Conservation (phyloP, 768 basidiomycete species). For the Cantharellus anzutake region DNA sequence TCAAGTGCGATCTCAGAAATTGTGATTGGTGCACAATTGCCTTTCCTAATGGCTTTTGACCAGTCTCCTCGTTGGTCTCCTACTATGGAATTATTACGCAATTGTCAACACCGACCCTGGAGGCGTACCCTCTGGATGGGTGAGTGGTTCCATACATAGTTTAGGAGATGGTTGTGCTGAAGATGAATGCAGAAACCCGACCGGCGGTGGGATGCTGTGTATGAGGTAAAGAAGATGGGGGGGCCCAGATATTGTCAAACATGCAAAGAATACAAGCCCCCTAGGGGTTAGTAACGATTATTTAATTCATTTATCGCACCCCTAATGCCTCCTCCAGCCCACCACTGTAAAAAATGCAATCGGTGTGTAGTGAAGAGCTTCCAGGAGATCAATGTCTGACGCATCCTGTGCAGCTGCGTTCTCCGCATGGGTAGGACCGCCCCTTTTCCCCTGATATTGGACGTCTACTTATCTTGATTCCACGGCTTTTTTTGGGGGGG, state of each 20-base stretch:
- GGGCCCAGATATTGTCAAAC: slow-evolving; percentile 70
- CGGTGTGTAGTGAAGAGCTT: slow-evolving; percentile 27
- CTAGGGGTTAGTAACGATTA: slow-evolving; percentile 22
- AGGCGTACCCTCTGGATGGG: slow-evolving; percentile 59
- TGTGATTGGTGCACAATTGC: slow-evolving; percentile 5
- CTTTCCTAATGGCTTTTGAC: slow-evolving; percentile 2
- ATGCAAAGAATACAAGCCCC: slow-evolving; percentile 73
- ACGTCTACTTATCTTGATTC: no score
- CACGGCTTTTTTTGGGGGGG: no score
- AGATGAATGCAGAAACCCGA: slow-evolving; percentile 45
- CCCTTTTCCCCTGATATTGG: neutral
- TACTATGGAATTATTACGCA: slow-evolving; percentile 79
- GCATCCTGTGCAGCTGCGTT: slow-evolving; percentile 35
- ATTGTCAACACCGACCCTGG: slow-evolving; percentile 78
- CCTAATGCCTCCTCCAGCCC: slow-evolving; percentile 23
- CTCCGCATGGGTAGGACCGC: slow-evolving; percentile 62
- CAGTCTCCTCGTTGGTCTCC: slow-evolving; percentile 54
- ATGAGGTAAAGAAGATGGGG: slow-evolving; percentile 80
- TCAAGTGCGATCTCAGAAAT: slow-evolving; percentile 47
- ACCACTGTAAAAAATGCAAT: slow-evolving; percentile 83
- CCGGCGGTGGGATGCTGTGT: slow-evolving; percentile 39
- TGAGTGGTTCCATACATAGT: slow-evolving; percentile 17
- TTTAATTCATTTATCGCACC: neutral
- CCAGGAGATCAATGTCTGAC: neutral
- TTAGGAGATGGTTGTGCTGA: neutral